These are phyloP conservation scores for Rhodamnia argentea DNA, from an alignment of 345 rosid species.

Conservation along the genomic window DNA sequence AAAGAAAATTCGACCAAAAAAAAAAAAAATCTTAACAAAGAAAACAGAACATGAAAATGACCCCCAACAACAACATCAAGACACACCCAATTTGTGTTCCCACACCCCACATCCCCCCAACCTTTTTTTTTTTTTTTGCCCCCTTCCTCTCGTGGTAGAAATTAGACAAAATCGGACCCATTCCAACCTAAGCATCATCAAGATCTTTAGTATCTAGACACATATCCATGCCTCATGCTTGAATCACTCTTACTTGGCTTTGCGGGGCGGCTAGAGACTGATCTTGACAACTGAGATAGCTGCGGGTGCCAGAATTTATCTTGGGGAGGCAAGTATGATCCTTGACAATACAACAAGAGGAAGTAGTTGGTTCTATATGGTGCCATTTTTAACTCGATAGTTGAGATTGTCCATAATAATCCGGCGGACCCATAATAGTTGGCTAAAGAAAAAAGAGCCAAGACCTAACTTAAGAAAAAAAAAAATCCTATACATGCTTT, in stretches of 20 bases:
- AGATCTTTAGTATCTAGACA: neutral
- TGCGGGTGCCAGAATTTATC: fast-evolving
- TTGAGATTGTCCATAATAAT: no score
- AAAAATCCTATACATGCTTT: no score
- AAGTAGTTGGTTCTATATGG: no score
- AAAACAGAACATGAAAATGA: neutral
- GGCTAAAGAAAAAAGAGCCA: no score
- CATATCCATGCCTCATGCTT: neutral
- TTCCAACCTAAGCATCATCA: neutral
- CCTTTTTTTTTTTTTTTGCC: neutral
- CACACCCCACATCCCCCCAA: neutral
- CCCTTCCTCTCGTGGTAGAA: neutral
- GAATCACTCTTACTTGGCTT: neutral
- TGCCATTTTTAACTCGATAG: no score
- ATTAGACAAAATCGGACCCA: neutral
- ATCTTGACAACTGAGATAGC: neutral
- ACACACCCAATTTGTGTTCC: neutral
- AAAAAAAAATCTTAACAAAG: fast-evolving
- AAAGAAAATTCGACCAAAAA: no score
- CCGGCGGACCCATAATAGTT: no score
- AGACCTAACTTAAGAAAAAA: no score
- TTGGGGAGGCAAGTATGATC: neutral
- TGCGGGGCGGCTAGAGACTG: neutral
- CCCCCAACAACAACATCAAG: neutral
- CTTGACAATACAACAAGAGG: neutral